Percentiles rank a stretch among this genome's conserved stretches.
These are phyloP conservation scores for Amaranthus cruentus DNA, from an alignment of 148 eudicot genomes.

Conservation along the genomic window DNA sequence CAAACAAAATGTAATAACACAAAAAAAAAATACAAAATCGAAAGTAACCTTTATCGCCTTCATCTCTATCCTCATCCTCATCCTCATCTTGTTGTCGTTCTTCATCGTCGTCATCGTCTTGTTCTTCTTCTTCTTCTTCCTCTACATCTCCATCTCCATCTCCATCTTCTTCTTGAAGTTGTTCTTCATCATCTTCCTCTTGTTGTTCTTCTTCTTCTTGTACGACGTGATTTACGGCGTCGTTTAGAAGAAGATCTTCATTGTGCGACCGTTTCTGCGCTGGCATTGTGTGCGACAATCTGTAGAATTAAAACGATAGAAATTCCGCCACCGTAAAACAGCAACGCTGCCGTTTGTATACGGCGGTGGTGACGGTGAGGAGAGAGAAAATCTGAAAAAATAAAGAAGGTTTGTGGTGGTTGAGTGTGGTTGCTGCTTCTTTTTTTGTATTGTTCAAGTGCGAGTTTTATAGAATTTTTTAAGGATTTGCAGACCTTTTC, in stretches of 20 bases:
- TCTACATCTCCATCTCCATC: background rate
- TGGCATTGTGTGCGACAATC: slow-evolving; percentile 37
- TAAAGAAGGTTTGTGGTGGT: slow-evolving; percentile 20
- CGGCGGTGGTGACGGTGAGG: slow-evolving; percentile 20
- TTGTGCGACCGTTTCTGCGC: slow-evolving; percentile 35
- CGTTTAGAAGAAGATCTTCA: slow-evolving; percentile 27
- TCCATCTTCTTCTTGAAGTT: background rate
- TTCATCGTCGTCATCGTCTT: slow-evolving; percentile 1
- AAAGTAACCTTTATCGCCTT: background rate
- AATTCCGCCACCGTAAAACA: background rate
- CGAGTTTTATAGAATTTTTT: slow-evolving; percentile 13
- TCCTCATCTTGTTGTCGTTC: background rate
- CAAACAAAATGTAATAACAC: slow-evolving; percentile 8
- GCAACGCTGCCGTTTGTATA: background rate
- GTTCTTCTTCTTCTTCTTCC: background rate
- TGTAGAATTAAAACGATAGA: background rate
- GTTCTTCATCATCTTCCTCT: background rate
- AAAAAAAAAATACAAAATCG: background rate
- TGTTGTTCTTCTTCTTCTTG: background rate
- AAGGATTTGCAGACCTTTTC: slow-evolving; percentile 1
- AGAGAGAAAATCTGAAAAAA: slow-evolving; percentile 3
- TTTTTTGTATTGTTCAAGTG: slow-evolving; percentile 18
- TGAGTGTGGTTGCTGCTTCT: slow-evolving; percentile 25
- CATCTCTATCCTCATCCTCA: background rate
- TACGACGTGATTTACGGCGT: slow-evolving; percentile 18